phyloP scores from a whole-genome alignment of 1,284 basidiomycete species.

The Naganishia sp. region DNA sequence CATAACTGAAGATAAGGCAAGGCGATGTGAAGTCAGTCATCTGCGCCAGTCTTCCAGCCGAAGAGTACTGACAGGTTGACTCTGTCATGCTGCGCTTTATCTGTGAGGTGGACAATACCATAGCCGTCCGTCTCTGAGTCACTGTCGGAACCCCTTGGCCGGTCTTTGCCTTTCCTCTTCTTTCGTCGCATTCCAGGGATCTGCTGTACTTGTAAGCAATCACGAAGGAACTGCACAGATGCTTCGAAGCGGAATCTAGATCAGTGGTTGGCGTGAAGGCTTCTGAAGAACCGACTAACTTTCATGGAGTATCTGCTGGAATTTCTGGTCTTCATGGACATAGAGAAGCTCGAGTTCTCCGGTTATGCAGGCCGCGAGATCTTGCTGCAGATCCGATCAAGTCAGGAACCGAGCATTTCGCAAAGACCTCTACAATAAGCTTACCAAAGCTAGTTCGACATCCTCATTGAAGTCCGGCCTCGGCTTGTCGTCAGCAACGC shows the following conservation, averaged over 20 bases:
- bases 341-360: constrained; percentile 42
- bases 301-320: constrained; percentile 43
- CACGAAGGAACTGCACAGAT: constrained; percentile 48
- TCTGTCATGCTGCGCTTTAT: constrained; percentile 37
- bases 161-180: constrained; percentile 30
- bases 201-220: constrained; percentile 40
- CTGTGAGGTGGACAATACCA: constrained; percentile 1
- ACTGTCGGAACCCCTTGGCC: no score
- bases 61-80: constrained; percentile 24
- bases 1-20: constrained; percentile 5
- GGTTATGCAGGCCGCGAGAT: constrained; percentile 42
- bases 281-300: constrained; percentile 35
- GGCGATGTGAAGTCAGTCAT: neutral
- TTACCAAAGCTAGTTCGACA: constrained; percentile 32
- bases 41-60: no score
- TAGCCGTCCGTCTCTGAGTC: neutral
- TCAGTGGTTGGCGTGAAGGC: neutral
- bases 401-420: neutral
- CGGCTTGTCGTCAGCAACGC: constrained; percentile 41
- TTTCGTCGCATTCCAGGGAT: constrained; percentile 17
- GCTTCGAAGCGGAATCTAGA: constrained; percentile 33
- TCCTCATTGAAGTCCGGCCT: constrained; percentile 36
- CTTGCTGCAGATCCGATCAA: constrained; percentile 18
- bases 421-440: neutral
- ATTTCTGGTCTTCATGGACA: constrained; percentile 36